Evolutionary conservation across 768 basidiomycete genomes (phyloP).

Genomic region (Xerocomellus chrysenteron): DNA sequence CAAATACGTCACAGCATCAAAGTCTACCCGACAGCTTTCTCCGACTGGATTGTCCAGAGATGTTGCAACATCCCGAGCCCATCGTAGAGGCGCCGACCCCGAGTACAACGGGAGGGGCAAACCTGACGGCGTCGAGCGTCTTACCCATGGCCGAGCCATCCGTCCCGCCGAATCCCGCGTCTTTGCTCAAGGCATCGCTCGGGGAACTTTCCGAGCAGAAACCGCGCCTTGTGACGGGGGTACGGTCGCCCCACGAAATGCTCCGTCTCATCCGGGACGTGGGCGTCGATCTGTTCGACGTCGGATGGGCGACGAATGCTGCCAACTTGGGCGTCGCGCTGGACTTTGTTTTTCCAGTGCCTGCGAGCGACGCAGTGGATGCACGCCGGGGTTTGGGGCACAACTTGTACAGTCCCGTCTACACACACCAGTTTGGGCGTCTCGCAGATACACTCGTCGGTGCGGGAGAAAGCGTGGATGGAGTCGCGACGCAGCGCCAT

Average conservation of each 20-base stretch:
- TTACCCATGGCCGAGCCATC: not conserved
- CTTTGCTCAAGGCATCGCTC: constrained; percentile 63
- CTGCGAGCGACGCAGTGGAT: not conserved
- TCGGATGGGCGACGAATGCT: constrained; percentile 65
- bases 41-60: constrained; percentile 5
- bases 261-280: constrained; percentile 60
- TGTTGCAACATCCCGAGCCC: constrained; percentile 15
- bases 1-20: constrained; percentile 18
- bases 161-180: constrained; percentile 21
- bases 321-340: constrained; percentile 72
- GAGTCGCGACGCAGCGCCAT: not conserved
- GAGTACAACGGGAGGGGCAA: not conserved
- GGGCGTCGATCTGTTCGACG: constrained; percentile 78
- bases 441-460: constrained; percentile 43
- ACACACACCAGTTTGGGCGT: constrained; percentile 59
- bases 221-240: constrained; percentile 58
- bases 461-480: constrained; percentile 4
- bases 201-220: constrained; percentile 50
- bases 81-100: constrained; percentile 12
- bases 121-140: not conserved
- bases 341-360: constrained; percentile 72
- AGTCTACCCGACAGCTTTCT: constrained; percentile 13
- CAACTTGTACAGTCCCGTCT: constrained; percentile 63
- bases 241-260: constrained; percentile 70
- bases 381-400: constrained; percentile 49